phyloP scores from a whole-genome alignment of 1,284 basidiomycete genomes.

The Ceratobasidium sp. region DNA sequence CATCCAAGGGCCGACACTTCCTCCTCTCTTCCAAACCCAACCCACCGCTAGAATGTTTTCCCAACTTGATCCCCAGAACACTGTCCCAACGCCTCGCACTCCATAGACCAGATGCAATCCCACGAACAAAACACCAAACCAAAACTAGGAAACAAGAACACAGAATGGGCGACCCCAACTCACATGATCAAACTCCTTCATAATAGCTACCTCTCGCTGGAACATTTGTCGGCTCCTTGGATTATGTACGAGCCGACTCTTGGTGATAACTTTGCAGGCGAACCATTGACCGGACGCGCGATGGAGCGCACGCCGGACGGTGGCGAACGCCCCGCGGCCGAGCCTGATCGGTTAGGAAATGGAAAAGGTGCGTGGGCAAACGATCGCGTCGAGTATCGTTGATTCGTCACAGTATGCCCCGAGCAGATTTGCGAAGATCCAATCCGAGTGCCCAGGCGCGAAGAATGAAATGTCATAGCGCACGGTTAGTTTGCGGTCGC shows the following conservation, averaged over 20 bases:
- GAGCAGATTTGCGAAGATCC: not conserved
- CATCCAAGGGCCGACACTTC: not conserved
- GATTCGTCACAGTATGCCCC: not conserved
- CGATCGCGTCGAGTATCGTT: not conserved
- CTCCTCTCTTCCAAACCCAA: not conserved
- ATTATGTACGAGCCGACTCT: conserved; percentile 55
- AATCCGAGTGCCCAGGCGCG: not conserved
- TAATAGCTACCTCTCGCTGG: conserved; percentile 79
- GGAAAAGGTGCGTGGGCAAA: not conserved
- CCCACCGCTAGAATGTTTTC: not conserved
- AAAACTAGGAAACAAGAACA: not conserved
- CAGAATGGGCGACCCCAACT: conserved; percentile 44
- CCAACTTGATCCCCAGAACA: not conserved
- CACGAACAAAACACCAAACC: not conserved
- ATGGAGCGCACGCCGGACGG: conserved; percentile 72
- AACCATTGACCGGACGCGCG: conserved; percentile 66
- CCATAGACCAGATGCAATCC: not conserved
- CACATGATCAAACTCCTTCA: conserved; percentile 73
- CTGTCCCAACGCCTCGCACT: not conserved
- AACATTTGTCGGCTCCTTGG: conserved; percentile 56
- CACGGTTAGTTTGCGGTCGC: not conserved
- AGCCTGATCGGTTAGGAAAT: conserved; percentile 52
- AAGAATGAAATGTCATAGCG: not conserved
- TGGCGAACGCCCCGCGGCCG: conserved; percentile 81
- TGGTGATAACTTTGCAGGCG: conserved; percentile 76